phyloP scores from a whole-genome alignment of 1,284 basidiomycete genomes.

The Wolfiporia cocos region DNA sequence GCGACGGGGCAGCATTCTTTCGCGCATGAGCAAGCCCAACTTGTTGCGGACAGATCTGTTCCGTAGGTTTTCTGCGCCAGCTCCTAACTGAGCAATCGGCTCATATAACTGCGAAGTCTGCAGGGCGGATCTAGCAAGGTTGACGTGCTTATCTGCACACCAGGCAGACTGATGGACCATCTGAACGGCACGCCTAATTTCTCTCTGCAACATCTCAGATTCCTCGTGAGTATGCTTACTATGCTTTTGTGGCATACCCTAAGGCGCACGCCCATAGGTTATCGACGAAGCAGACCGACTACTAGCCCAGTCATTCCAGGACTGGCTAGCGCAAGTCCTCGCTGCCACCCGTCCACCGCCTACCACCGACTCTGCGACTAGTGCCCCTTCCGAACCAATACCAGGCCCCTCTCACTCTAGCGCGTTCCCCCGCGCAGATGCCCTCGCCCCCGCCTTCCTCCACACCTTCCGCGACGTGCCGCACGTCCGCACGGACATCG shows the following conservation, averaged over 20 bases:
- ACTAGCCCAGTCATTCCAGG: slow-evolving; percentile 92
- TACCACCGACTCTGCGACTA: neutral
- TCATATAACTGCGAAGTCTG: slow-evolving; percentile 32
- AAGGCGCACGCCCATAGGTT: too few relatives aligned
- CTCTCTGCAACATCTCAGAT: slow-evolving; percentile 90
- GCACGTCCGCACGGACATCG: slow-evolving; percentile 38
- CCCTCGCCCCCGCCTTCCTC: slow-evolving; percentile 53
- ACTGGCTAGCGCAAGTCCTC: slow-evolving; percentile 85
- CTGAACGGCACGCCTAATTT: slow-evolving; percentile 85
- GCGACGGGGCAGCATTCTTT: slow-evolving; percentile 86
- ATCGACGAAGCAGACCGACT: slow-evolving; percentile 98
- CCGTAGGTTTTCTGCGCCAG: slow-evolving; percentile 32
- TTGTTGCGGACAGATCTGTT: slow-evolving; percentile 49
- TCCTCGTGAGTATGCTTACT: slow-evolving; percentile 50
- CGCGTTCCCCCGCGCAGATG: slow-evolving; percentile 35
- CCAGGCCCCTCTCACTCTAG: neutral
- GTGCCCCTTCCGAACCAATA: neutral
- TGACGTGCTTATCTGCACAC: slow-evolving; percentile 94
- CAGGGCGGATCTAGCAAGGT: slow-evolving; percentile 81
- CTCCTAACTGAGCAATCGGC: neutral
- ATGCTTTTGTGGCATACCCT: neutral
- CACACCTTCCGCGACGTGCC: slow-evolving; percentile 37
- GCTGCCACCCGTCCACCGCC: slow-evolving; percentile 55
- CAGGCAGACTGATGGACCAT: slow-evolving; percentile 93
- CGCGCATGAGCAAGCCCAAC: slow-evolving; percentile 70